Conservation (phyloP, 208 protist species). For the Naegleria fowleri region DNA sequence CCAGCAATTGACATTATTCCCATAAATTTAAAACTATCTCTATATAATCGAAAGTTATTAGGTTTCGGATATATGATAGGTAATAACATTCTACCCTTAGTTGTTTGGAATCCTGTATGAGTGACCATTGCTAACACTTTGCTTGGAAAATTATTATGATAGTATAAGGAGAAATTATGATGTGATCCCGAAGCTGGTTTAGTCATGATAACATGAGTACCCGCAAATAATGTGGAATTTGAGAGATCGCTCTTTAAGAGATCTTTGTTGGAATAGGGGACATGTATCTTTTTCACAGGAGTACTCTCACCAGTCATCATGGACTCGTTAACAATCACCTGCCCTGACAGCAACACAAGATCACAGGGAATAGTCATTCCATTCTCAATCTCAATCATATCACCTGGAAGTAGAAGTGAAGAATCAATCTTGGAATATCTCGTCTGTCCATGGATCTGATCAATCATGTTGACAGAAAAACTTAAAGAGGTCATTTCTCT, state of each 20-base stretch:
- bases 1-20: constrained; percentile 91
- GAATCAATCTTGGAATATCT: background rate
- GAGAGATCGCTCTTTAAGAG: background rate
- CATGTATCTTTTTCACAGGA: constrained; percentile 45
- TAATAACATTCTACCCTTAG: constrained; percentile 88
- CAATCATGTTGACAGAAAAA: background rate
- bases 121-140: constrained; percentile 85
- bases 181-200: background rate
- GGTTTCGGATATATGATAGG: constrained; percentile 83
- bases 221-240: background rate
- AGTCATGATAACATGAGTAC: background rate
- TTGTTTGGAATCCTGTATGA: constrained; percentile 96
- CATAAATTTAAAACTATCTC: constrained; percentile 87
- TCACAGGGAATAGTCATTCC: constrained; percentile 50
- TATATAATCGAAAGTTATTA: constrained; percentile 84
- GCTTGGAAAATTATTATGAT: background rate
- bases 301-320: constrained; percentile 55
- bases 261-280: constrained; percentile 21
- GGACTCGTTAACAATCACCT: constrained; percentile 49
- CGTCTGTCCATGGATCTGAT: background rate
- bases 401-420: constrained; percentile 14
- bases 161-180: background rate
- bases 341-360: constrained; percentile 42
- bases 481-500: background rate
- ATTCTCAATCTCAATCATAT: constrained; percentile 21